Base-by-base conservation (phyloP, 768 basidiomycete species). In the Mycena indigotica region DNA sequence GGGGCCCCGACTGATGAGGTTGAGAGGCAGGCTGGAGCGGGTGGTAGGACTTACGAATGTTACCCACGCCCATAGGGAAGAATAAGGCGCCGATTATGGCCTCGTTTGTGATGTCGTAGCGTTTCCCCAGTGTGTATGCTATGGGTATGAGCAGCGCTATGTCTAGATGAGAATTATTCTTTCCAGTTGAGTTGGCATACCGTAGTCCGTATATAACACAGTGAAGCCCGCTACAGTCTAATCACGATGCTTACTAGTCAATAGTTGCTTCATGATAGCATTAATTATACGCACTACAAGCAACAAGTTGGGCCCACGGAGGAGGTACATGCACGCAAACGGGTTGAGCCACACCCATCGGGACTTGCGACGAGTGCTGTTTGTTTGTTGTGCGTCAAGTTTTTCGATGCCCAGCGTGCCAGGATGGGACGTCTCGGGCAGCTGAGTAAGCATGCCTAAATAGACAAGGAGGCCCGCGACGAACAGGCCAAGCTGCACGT, bases 401-500 rank as follows among this genome's bases (percentile, higher is more conserved):
- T 75, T 75, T 39, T 80, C 78, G 17, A 77, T 66, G 2, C 78
- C 75, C 28, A 72, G 65, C 4, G 73, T 62, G 5, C 75, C 72
- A 1, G 82, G 80, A 58, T 80, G 77, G 28, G 73, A 75, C 2
- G 80, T 82, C 60, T 83, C 81, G 0, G 80, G 82, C 4, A 83
- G 67, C 50, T 73, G 69, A 4, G 72, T 16, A 12, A 56, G 40
- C 24, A 80, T 64, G 8, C 72, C 56, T 6, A 74, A 15, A 28
- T 74, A 64, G 3, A 71, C 69, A 3, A 73, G 29, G 0, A 75
- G 23, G 3, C 72, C 71, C 53, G 69, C 73, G 4, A 71, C 48
- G 28, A 75, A 73, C 5, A 82, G 52, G 1, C 65, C 58, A 25
- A 67, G 58, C 52, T 84, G 79, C 40, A 78, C 76, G 16, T 70